Conservation (phyloP, 192 early-diverging fungal species). For the Haplosporangium gracile region DNA sequence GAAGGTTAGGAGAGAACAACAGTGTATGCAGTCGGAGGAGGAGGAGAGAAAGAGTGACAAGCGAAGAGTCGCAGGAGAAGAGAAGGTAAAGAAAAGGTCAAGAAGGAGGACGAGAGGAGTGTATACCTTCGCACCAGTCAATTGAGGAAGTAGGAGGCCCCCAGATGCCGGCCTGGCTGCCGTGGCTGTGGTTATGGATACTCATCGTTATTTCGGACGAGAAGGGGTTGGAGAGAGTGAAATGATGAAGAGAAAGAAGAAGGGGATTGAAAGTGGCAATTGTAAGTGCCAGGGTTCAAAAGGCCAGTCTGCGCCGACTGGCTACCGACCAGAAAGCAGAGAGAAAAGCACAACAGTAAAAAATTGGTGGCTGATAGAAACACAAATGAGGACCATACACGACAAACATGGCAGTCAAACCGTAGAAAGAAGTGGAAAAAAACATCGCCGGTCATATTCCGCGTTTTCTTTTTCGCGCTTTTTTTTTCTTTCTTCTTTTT, state of each 20-base stretch:
- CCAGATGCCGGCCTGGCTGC: constrained; percentile 55
- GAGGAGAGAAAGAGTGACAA: neutral
- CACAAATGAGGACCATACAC: too few species aligned
- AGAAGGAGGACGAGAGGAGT: neutral
- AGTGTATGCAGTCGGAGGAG: neutral
- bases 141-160: constrained; percentile 68
- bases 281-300: neutral
- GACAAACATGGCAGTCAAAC: too few species aligned
- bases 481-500: neutral
- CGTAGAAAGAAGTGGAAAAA: neutral
- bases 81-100: neutral
- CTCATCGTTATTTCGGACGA: neutral
- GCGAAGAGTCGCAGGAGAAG: neutral
- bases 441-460: neutral
- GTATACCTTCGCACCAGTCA: constrained; percentile 60
- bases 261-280: neutral
- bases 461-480: neutral
- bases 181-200: constrained; percentile 8
- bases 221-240: neutral
- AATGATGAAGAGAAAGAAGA: neutral
- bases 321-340: too few species aligned
- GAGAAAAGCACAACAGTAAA: too few species aligned
- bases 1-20: too few species aligned
- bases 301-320: neutral
- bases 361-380: too few species aligned